phyloP scores from a whole-genome alignment of 768 basidiomycete genomes.

The Lentinula sp. region DNA sequence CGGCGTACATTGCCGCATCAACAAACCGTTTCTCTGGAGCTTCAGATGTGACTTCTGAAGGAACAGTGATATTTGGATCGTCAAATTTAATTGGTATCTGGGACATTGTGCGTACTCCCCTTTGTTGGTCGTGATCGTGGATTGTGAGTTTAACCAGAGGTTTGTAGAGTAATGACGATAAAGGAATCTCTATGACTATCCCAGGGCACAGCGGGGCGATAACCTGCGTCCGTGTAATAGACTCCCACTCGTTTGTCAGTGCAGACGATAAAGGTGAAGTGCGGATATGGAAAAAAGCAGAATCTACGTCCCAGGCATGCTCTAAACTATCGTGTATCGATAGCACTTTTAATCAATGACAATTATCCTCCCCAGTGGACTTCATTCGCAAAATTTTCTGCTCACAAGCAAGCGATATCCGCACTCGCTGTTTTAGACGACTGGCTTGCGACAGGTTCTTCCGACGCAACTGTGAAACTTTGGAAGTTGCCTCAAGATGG shows the following conservation, averaged over 20 bases:
- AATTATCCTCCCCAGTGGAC: constrained; percentile 48
- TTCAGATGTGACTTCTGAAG: constrained; percentile 40
- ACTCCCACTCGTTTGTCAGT: constrained; percentile 47
- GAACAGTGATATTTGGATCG: constrained; percentile 41
- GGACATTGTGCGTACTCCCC: constrained; percentile 28
- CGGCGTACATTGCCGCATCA: constrained; percentile 39
- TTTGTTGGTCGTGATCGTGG: not conserved
- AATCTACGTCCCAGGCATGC: constrained; percentile 33
- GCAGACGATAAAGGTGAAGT: constrained; percentile 75
- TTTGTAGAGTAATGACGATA: constrained; percentile 38
- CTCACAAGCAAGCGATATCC: constrained; percentile 68
- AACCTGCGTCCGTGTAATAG: constrained; percentile 70
- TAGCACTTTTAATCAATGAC: constrained; percentile 7
- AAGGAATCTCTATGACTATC: constrained; percentile 63
- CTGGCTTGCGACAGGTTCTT: constrained; percentile 70
- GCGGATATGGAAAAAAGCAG: constrained; percentile 49
- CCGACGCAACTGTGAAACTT: constrained; percentile 73
- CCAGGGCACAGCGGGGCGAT: constrained; percentile 70
- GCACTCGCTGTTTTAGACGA: constrained; percentile 47
- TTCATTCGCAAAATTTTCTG: constrained; percentile 34
- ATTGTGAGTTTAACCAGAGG: constrained; percentile 7
- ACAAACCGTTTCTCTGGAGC: constrained; percentile 42
- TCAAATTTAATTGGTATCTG: constrained; percentile 40
- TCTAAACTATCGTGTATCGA: constrained; percentile 8
- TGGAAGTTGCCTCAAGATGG: constrained; percentile 38